Conservation (phyloP, 768 basidiomycete species). For the Suillus clintonianus region DNA sequence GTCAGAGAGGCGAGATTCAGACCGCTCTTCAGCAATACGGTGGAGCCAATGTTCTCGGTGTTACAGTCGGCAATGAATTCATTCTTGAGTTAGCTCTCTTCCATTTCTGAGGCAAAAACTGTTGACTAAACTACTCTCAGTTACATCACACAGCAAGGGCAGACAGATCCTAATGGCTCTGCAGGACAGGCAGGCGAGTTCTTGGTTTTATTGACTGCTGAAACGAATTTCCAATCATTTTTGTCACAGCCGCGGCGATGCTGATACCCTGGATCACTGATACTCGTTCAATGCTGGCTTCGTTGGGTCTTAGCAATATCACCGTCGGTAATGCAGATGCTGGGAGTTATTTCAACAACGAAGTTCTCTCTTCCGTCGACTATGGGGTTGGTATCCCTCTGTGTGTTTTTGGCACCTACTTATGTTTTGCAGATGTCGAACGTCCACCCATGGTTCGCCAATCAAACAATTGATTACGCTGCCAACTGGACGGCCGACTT, state of each 20-base stretch:
- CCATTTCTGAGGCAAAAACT: neutral
- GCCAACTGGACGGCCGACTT: conserved; percentile 83
- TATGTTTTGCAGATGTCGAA: conserved; percentile 67
- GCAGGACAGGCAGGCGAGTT: conserved; percentile 47
- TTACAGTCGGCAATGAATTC: conserved; percentile 93
- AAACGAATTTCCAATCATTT: neutral
- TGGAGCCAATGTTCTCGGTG: conserved; percentile 67
- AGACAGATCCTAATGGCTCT: conserved; percentile 54
- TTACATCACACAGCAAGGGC: conserved; percentile 55
- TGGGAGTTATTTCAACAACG: conserved; percentile 78
- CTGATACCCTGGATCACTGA: conserved; percentile 69
- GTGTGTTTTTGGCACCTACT: conserved; percentile 1
- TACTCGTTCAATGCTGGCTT: conserved; percentile 55
- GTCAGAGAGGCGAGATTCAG: conserved; percentile 71
- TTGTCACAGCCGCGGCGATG: conserved; percentile 51
- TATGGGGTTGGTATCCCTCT: conserved; percentile 57
- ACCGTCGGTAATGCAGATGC: conserved; percentile 84
- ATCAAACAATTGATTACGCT: conserved; percentile 61
- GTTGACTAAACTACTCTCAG: conserved; percentile 35
- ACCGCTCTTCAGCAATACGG: conserved; percentile 78
- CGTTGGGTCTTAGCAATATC: conserved; percentile 62
- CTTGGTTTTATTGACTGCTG: neutral
- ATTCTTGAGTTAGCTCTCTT: conserved; percentile 66
- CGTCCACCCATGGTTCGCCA: conserved; percentile 95
- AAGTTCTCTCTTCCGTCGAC: conserved; percentile 63